Base-by-base conservation (phyloP, 331 rosid species). In the Telfairia occidentalis region DNA sequence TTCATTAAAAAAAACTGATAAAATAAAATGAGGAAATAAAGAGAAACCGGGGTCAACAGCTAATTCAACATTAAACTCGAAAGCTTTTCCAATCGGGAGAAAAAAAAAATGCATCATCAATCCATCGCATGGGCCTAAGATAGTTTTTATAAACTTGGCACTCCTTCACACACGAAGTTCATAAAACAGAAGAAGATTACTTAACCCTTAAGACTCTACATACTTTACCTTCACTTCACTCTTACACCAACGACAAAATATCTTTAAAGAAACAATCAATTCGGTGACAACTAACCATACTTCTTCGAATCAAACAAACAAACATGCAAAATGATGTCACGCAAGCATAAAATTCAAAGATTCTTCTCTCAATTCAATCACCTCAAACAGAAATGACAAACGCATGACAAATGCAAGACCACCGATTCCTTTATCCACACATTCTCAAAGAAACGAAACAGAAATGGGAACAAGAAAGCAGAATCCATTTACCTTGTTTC, bases 141-240 rank as follows among this genome's bases (percentile, higher is more conserved):
- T 37, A 38, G 18, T 19, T 65, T 65, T 65, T 2, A 35, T 9
- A 9, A 64, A 64, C 71, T 64, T 18, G 18, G 48, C 71, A 64
- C 48, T 32, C 0, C 35, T 24, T 64, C 46, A 64, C 49, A 37
- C 48, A 19, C 48, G 10, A 64, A 34, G 4, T n/a, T 35, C 7
- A 28, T 0, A 32, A 9, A 35, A n/a, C 11, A 23, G 2, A 42
- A 5, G 24, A 48, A 70, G 28, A 46, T 70, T 70, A 26, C 65
- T 52, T 73, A 73, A 34, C 34, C 49, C 77, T 19, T 52, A 73
- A 73, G 50, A 38, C 28, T 53, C 50, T 35, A 52, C 50, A n/a
- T 73, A 34, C 65, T 73, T 54, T 53, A 50, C 65, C 58, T 35
- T 53, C 77, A 50, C 46, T 52, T 73, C 50, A 81, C 67, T 28